These are phyloP conservation scores for Trichoderma breve DNA, from an alignment of 2,329 filamentous ascomycete species.

Conservation along the genomic window DNA sequence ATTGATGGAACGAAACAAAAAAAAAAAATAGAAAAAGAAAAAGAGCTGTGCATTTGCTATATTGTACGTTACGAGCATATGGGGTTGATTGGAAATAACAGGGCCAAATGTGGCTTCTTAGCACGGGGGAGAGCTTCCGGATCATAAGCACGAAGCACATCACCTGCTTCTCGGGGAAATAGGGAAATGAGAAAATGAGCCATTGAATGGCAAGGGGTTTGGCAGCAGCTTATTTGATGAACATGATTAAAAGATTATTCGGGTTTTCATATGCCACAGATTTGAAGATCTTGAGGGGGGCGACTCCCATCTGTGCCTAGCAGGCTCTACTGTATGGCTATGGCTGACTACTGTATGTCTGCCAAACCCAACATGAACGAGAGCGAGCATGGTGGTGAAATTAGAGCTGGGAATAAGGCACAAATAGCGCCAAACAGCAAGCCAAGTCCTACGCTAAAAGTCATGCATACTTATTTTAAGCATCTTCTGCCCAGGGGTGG, in stretches of 20 bases:
- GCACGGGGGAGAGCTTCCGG: background rate
- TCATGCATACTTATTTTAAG: slow-evolving; percentile 4
- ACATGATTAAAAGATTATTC: background rate
- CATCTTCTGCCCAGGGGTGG: background rate
- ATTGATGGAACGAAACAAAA: background rate
- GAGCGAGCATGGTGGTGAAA: background rate
- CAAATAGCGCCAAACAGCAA: slow-evolving; percentile 10
- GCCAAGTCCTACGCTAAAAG: slow-evolving; percentile 5
- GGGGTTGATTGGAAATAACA: background rate
- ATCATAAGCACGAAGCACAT: slow-evolving; percentile 24
- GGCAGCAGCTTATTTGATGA: background rate
- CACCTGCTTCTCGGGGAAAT: background rate
- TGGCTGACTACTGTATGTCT: background rate
- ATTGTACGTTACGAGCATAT: background rate
- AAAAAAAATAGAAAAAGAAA: background rate
- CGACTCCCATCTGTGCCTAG: background rate
- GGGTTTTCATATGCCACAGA: background rate
- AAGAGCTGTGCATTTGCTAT: background rate
- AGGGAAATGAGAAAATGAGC: background rate
- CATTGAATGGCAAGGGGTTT: background rate
- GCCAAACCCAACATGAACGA: background rate
- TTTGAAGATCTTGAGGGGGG: background rate
- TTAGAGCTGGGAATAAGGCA: slow-evolving; percentile 15
- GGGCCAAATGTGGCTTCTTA: background rate
- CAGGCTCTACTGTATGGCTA: background rate